Evolutionary conservation across 2,329 filamentous ascomycete species (phyloP), one percentile per base, ranked within the genome.

Genomic region (Pseudonectria foliicola): DNA sequence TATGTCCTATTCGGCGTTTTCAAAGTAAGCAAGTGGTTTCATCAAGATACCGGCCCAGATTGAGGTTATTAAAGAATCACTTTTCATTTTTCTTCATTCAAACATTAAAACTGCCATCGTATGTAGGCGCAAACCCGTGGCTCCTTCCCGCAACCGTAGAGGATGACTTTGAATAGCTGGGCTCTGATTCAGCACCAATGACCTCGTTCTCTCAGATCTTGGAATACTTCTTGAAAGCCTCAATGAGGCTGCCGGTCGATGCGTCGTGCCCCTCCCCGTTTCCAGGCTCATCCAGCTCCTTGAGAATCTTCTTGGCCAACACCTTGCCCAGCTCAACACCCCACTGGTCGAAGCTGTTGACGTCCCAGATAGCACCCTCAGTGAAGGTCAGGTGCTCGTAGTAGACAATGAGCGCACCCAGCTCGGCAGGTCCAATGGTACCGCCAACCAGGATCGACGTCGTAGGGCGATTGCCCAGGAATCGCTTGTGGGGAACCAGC

Each of bases 321-420:
- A 83, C 80, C 82, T 98, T 98, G 63, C 92, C 92, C 43, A 98
- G 72, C 74, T 98, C 92, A 29, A 98, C 92, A 67, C 92, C 92
- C 92, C 92, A 98, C 73, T 98, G 92, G 69, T 98, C 92, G 60
- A 96, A 98, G 57, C 82, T 88, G 78, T 98, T 98, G 73, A 98
- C 95, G 70, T 96, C 94, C 92, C 92, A 98, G 60, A 98, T 74
- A 34, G 89, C 90, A 54, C 92, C 92, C 70, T 98, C 92, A 25
- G 86, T 93, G 65, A 98, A 98, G 37, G 92, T 96, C 43, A 96
- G 69, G 68, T 98, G 92, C 75, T 98, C 92, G 67, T 98, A 98
- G 76, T 96, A 98, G 48, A 88, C 90, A 53, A 98, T 98, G 53
- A 98, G 68, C 4, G 92, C 90, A 57, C 92, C 92, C 31, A 98